Evolutionary conservation across 176 grass and related monocot species (phyloP).

Genomic region (Neostapfia colusana): DNA sequence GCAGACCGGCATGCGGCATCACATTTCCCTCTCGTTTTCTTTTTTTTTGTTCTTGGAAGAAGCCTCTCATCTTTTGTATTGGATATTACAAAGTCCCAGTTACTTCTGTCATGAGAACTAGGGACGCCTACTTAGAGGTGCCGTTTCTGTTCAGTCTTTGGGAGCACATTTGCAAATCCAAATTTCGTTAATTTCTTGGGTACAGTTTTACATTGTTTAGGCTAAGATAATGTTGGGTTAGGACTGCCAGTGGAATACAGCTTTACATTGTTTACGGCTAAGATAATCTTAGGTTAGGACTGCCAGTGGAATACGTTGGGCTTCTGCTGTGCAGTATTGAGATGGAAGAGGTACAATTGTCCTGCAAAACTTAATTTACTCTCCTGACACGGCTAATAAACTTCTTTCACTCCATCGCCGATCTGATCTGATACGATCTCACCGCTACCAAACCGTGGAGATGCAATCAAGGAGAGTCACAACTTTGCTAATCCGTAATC

Average conservation of each 20-base stretch:
- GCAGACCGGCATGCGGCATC: background rate
- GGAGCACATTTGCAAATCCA: too few species aligned
- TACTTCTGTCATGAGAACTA: background rate
- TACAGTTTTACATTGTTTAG: too few species aligned
- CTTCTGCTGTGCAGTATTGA: background rate
- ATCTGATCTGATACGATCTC: conserved; percentile 10
- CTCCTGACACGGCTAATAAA: conserved; percentile 14
- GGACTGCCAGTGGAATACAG: background rate
- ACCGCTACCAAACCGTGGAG: background rate
- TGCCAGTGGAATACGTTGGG: too few species aligned
- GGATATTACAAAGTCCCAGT: background rate
- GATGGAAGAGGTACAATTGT: conserved; percentile 10
- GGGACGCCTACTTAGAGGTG: background rate
- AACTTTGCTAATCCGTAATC: background rate
- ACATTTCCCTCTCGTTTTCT: background rate
- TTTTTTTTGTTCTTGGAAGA: too few species aligned
- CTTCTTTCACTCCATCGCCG: background rate
- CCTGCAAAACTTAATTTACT: conserved; percentile 29
- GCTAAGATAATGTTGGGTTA: background rate
- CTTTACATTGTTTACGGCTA: too few species aligned
- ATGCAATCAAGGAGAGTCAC: conserved; percentile 18
- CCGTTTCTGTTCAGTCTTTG: too few species aligned
- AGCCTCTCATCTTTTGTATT: background rate
- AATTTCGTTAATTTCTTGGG: background rate
- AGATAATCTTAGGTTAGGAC: too few species aligned